phyloP scores from a whole-genome alignment of 345 rosid species.

The Eucalyptus camaldulensis region DNA sequence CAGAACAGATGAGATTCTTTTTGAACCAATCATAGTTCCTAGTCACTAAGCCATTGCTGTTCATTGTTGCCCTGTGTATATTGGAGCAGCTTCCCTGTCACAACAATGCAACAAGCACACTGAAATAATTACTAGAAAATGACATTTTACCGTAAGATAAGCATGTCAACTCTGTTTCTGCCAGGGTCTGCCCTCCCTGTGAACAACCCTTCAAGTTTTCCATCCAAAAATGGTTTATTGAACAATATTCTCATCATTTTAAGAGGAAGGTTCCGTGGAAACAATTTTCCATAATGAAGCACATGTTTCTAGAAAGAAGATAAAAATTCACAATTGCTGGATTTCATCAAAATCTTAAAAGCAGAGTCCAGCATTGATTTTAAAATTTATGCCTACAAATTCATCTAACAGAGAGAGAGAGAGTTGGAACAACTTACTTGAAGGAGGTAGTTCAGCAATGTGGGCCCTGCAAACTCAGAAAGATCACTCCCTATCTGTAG shows the following conservation, averaged over 20 bases:
- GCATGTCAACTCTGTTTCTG: background rate
- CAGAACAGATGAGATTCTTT: background rate
- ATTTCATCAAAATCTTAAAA: background rate
- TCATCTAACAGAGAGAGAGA: background rate
- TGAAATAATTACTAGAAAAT: background rate
- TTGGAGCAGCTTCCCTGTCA: background rate
- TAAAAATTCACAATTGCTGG: background rate
- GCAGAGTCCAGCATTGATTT: background rate
- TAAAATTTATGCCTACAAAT: background rate
- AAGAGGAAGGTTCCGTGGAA: background rate
- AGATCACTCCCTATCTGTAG: slow-evolving; percentile 70
- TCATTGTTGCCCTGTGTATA: background rate
- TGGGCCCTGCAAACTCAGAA: slow-evolving; percentile 83
- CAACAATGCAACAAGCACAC: background rate
- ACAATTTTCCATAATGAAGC: background rate
- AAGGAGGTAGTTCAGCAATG: slow-evolving; percentile 66
- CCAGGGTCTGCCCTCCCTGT: background rate
- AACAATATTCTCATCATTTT: background rate
- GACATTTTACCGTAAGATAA: background rate
- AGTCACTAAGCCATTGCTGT: background rate
- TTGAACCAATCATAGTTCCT: background rate
- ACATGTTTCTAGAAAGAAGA: background rate
- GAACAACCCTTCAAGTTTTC: background rate
- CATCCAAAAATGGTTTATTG: background rate
- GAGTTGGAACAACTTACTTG: slow-evolving; percentile 27